Evolutionary conservation across 345 rosid genomes (phyloP), one percentile per base, ranked within the genome.

Genomic region (Mangifera indica): DNA sequence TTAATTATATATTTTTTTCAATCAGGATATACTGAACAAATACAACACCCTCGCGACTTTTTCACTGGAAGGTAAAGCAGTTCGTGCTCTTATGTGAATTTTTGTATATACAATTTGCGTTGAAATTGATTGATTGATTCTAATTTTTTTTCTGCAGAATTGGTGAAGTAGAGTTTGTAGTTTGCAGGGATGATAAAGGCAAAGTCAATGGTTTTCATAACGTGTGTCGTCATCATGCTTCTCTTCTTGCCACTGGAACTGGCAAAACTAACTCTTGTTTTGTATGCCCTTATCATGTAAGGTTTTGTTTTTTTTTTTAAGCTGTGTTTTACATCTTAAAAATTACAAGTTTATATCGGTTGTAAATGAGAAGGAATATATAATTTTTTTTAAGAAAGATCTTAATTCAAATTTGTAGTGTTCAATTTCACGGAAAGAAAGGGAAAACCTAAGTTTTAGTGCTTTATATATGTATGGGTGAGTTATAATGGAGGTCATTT

Each of bases 151-250:
- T 7, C 5, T 29, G 76, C 85, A 91, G 98, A 82, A 72, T 93
- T 74, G 97, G 97, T 62, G 76, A 85, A 49, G 84, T 90, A 29
- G 93, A 93, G 60, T 93, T 72, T 74, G 80, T 91, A 72, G 97
- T 93, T 60, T 93, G 97, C 63, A 77, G 89, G 62, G 93, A 90
- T 78, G 96, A 84, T 24, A 60, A 76, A 51, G 96, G 96, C 9
- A 81, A 83, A 77, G 49, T 91, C 63, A 80, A 34, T 66, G 97
- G 92, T 67, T 91, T 90, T 77, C 97, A 93, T 74, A 93, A 93
- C 76, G 98, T 91, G 20, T 91, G 98, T 69, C 87, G 97, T 62
- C 98, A 93, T 71, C 98, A 90, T 77, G 97, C 96, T 24, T 87
- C 96, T 61, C 81, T 93, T 78, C 88, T 93, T 76, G 93, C 91